These are phyloP conservation scores for Elsinoe fawcettii DNA, from an alignment of 2,329 filamentous ascomycete species.

Conservation along the genomic window DNA sequence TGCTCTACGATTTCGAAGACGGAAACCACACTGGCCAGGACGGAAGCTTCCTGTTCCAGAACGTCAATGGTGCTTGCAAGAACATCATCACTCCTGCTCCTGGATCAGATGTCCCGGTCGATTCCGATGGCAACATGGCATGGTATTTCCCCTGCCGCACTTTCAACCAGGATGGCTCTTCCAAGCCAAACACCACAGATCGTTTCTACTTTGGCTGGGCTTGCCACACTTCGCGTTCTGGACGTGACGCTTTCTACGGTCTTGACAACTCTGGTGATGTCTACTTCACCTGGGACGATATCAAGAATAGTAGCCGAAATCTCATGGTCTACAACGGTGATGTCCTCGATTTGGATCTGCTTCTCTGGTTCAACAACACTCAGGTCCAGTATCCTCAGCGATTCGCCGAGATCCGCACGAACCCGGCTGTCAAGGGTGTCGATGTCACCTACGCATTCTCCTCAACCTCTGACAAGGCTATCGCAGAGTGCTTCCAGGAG, in stretches of 20 bases:
- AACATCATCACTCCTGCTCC: constrained; percentile 66
- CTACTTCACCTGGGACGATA: constrained; percentile 92
- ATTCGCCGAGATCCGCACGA: constrained; percentile 73
- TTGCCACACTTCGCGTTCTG: constrained; percentile 69
- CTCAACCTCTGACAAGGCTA: constrained; percentile 64
- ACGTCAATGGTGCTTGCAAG: constrained; percentile 96
- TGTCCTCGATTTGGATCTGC: constrained; percentile 80
- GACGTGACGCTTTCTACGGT: constrained; percentile 68
- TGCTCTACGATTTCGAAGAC: constrained; percentile 76
- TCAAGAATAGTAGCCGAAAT: constrained; percentile 81
- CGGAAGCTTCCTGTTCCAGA: constrained; percentile 95
- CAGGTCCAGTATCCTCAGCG: constrained; percentile 68
- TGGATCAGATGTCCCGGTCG: constrained; percentile 70
- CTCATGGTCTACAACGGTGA: constrained; percentile 90
- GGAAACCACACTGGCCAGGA: constrained; percentile 75
- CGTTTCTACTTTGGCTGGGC: constrained; percentile 76
- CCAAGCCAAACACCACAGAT: constrained; percentile 62
- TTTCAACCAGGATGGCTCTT: constrained; percentile 90
- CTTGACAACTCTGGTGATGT: constrained; percentile 71
- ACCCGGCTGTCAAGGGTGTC: constrained; percentile 64
- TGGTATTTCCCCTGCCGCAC: constrained; percentile 96
- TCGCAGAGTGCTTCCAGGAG: constrained; percentile 81
- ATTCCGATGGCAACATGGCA: constrained; percentile 64
- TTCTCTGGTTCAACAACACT: constrained; percentile 80
- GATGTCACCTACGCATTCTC: constrained; percentile 89